phyloP scores from a whole-genome alignment of 2,329 filamentous ascomycete genomes.

The Fusarium guadeloupense region DNA sequence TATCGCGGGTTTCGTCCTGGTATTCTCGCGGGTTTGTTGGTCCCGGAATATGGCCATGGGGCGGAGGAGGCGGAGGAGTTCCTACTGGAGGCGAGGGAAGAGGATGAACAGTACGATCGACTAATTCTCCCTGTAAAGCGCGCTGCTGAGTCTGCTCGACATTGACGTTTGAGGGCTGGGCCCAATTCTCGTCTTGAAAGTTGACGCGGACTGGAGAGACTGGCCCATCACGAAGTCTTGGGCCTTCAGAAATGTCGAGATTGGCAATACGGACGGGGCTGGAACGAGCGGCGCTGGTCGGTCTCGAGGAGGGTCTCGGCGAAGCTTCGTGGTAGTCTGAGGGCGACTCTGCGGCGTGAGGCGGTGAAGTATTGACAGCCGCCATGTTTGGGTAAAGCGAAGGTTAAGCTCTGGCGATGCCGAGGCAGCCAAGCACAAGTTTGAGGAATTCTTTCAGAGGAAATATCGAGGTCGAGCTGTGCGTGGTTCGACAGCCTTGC shows the following conservation, averaged over 20 bases:
- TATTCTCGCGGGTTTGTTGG: conserved; percentile 21
- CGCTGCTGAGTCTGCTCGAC: conserved; percentile 55
- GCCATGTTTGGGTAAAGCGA: conserved; percentile 47
- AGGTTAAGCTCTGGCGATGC: conserved; percentile 27
- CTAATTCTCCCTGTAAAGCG: conserved; percentile 40
- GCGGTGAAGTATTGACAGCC: conserved; percentile 49
- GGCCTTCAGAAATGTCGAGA: conserved; percentile 47
- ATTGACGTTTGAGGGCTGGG: conserved; percentile 60
- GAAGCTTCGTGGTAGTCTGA: conserved; percentile 36
- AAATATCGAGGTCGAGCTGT: conserved; percentile 10
- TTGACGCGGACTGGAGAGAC: conserved; percentile 66
- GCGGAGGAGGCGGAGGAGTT: conserved; percentile 50
- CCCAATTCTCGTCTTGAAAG: conserved; percentile 63
- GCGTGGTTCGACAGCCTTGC: conserved; percentile 9
- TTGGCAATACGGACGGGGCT: conserved; percentile 51
- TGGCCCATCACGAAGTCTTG: conserved; percentile 61
- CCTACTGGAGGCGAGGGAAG: conserved; percentile 43
- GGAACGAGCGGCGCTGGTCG: conserved; percentile 39
- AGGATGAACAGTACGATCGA: conserved; percentile 36
- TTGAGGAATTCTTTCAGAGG: conserved; percentile 13
- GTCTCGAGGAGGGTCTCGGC: conserved; percentile 27
- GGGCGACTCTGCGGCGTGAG: conserved; percentile 44
- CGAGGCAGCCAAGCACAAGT: conserved; percentile 21
- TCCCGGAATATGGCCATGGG: conserved; percentile 19
- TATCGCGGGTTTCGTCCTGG: conserved; percentile 22